Base-by-base conservation (phyloP, 23 red algal genomes). In the Gracilaria gracilis region DNA sequence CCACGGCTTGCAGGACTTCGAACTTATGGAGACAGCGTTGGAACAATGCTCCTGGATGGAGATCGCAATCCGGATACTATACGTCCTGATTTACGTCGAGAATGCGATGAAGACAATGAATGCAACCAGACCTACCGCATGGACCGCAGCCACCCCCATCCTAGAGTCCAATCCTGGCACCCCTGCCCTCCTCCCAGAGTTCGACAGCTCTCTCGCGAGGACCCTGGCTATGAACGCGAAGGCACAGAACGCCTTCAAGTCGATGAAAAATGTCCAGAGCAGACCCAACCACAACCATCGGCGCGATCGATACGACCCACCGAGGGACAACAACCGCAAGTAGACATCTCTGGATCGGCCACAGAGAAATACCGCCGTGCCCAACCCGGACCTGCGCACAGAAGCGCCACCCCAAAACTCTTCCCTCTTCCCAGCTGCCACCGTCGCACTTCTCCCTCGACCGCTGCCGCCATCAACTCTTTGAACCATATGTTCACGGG, bases 81-180 rank as follows among this genome's bases (percentile, higher is more conserved):
- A 44, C 19, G 70, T 24, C 5, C 23, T 48, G 21, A 75, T 75
- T 9, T 75, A 75, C 19, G 70, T 75, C 70, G 70, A 75, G 70
- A 75, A 75, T 17, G 70, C 40, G 20, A 75, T 64, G 58, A 4
- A 15, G 16, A 64, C 58, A 4, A 64, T 64, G 58, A 64, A 64
- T 15, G 15, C 58, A 17, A 9, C 58, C 58, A 64, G 58, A 64
- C 6, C 58, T 46, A 46, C 42, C 4, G 42, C 42, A 4, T 46
- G 42, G 42, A 11, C 42, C 11, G 42, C 42, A 11, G 42, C 5
- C 42, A 46, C 42, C 4, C 42, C 42, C 5, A 46, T 46, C 42
- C 11, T 4, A 11, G 42, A 64, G 16, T 64, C 58, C 58, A 64
- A 64, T 15, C 58, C 4, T 3, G 58, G 58, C 4, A 64, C 58